phyloP scores from a whole-genome alignment of 148 eudicot species.

The Heliamphora exappendiculata region DNA sequence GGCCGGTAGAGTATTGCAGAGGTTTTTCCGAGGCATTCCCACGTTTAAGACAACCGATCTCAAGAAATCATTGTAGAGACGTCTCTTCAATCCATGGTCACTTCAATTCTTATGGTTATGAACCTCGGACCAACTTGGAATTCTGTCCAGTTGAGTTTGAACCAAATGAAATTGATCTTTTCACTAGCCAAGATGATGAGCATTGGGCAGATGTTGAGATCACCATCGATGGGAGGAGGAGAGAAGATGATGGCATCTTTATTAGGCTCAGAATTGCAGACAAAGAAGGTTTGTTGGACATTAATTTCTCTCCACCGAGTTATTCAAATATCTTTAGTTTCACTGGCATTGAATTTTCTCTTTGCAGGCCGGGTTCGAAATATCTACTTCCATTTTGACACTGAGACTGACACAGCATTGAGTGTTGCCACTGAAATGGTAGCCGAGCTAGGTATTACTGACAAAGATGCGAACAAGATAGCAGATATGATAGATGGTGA shows the following conservation, averaged over 20 bases:
- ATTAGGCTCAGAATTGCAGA: conserved; percentile 61
- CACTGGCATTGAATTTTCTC: neutral
- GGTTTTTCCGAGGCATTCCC: conserved; percentile 28
- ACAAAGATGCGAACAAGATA: conserved; percentile 66
- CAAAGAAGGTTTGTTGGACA: conserved; percentile 43
- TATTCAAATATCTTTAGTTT: neutral
- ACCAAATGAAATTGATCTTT: conserved; percentile 33
- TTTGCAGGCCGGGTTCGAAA: conserved; percentile 63
- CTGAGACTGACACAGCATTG: conserved; percentile 59
- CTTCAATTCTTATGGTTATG: conserved; percentile 32
- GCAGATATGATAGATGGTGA: conserved; percentile 76
- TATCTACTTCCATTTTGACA: conserved; percentile 77
- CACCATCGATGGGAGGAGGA: conserved; percentile 53
- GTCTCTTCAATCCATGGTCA: conserved; percentile 24
- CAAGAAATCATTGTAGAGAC: conserved; percentile 14
- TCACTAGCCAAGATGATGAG: conserved; percentile 37
- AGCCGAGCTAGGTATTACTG: conserved; percentile 58
- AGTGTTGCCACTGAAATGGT: conserved; percentile 83
- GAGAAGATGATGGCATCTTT: conserved; percentile 53
- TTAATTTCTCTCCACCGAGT: neutral
- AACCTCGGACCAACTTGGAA: conserved; percentile 30
- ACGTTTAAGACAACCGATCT: conserved; percentile 25
- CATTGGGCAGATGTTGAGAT: conserved; percentile 32
- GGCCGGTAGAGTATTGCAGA: conserved; percentile 22
- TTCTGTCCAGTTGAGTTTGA: conserved; percentile 30